phyloP scores from a whole-genome alignment of 805 yeast species.

The Candida maltosa region DNA sequence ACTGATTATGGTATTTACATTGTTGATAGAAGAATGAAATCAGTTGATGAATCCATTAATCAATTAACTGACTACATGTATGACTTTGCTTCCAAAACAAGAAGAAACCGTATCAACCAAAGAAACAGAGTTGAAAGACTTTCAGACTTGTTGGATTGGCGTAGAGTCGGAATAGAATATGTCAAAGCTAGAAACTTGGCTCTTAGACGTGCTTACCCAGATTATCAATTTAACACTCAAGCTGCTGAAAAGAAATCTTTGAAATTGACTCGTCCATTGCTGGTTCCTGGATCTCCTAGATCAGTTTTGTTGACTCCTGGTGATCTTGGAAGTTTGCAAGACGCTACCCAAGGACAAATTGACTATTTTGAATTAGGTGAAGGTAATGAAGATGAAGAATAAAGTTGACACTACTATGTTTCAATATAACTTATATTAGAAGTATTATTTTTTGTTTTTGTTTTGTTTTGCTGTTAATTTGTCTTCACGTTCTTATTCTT shows the following conservation, averaged over 20 bases:
- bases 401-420: no score
- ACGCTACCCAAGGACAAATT: conserved; percentile 65
- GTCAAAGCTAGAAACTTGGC: conserved; percentile 92
- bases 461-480: no score
- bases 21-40: conserved; percentile 89
- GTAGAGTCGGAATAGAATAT: conserved; percentile 95
- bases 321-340: conserved; percentile 94
- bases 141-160: conserved; percentile 93
- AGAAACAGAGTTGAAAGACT: conserved; percentile 95
- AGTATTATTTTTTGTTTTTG: no score
- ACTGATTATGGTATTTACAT: conserved; percentile 95
- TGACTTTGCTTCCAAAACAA: conserved; percentile 80
- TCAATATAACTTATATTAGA: no score
- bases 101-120: conserved; percentile 97
- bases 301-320: conserved; percentile 93
- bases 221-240: conserved; percentile 46
- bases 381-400: conserved; percentile 44
- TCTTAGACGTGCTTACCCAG: conserved; percentile 90
- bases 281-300: conserved; percentile 97
- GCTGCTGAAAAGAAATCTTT: no score
- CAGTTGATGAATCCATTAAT: conserved; percentile 89
- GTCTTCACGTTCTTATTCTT: no score
- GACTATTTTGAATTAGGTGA: conserved; percentile 56
- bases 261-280: conserved; percentile 85
- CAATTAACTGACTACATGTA: conserved; percentile 88